These are phyloP conservation scores for Backusella tarrabulga DNA, from an alignment of 192 early-diverging fungal genomes.

Conservation along the genomic window DNA sequence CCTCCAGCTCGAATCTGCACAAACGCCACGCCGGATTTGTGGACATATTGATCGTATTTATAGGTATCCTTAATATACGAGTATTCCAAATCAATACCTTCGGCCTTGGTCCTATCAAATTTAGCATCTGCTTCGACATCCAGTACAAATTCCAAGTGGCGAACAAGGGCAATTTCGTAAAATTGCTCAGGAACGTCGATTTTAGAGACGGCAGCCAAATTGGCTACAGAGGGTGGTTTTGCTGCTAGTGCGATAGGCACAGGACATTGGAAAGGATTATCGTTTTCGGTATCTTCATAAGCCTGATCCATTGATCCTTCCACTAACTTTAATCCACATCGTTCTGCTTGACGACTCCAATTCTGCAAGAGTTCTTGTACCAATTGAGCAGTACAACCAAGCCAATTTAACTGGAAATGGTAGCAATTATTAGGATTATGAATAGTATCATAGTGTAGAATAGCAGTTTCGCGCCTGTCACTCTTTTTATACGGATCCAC, in stretches of 20 bases:
- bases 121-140: constrained; percentile 87
- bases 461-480: constrained; percentile 77
- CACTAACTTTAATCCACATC: constrained; percentile 85
- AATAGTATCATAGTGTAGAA: constrained; percentile 87
- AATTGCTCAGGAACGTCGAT: constrained; percentile 53
- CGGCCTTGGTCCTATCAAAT: constrained; percentile 53
- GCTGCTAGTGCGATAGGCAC: constrained; percentile 61
- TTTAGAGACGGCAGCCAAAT: constrained; percentile 32
- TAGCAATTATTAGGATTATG: constrained; percentile 89
- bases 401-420: constrained; percentile 93
- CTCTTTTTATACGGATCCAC: constrained; percentile 79
- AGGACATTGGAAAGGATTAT: constrained; percentile 87
- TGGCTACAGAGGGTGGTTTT: constrained; percentile 58
- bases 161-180: constrained; percentile 83
- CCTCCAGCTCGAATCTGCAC: constrained; percentile 77
- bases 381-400: constrained; percentile 86
- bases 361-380: constrained; percentile 82
- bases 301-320: constrained; percentile 84
- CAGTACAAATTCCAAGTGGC: constrained; percentile 80
- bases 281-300: constrained; percentile 61
- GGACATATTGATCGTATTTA: constrained; percentile 87
- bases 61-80: constrained; percentile 65
- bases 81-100: constrained; percentile 51
- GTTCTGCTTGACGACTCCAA: constrained; percentile 83
- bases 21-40: constrained; percentile 88